phyloP scores from a whole-genome alignment of 257 asterid genomes.

The Anisodus acutangulus region DNA sequence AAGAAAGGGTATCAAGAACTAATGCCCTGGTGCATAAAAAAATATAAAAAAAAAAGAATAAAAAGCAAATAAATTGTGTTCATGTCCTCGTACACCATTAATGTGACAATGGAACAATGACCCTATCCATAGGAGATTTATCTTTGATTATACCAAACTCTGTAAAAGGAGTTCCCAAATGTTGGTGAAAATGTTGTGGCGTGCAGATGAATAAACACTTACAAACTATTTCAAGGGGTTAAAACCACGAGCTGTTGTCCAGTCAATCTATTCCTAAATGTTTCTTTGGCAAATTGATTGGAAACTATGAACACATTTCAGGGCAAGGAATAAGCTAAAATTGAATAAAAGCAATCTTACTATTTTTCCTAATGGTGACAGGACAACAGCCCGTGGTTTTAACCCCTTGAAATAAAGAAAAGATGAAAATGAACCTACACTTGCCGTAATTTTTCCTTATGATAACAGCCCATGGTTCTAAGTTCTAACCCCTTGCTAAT shows the following conservation, averaged over 20 bases:
- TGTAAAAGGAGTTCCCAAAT: background rate
- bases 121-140: background rate
- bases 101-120: background rate
- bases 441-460: background rate
- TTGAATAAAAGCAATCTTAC: background rate
- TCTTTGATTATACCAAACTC: background rate
- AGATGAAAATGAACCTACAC: conserved; percentile 2
- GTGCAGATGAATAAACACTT: conserved; percentile 6
- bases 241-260: too few relatives aligned
- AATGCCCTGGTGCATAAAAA: background rate
- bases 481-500: background rate
- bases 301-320: background rate
- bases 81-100: background rate
- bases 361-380: background rate
- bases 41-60: background rate
- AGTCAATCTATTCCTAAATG: background rate
- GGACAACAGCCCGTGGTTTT: conserved; percentile 22
- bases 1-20: background rate
- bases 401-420: conserved; percentile 13
- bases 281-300: background rate
- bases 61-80: background rate
- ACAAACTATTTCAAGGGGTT: background rate
- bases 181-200: background rate
- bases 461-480: background rate
- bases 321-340: background rate